phyloP scores from a whole-genome alignment of 805 yeast species.

The Candida tammaniensis region DNA sequence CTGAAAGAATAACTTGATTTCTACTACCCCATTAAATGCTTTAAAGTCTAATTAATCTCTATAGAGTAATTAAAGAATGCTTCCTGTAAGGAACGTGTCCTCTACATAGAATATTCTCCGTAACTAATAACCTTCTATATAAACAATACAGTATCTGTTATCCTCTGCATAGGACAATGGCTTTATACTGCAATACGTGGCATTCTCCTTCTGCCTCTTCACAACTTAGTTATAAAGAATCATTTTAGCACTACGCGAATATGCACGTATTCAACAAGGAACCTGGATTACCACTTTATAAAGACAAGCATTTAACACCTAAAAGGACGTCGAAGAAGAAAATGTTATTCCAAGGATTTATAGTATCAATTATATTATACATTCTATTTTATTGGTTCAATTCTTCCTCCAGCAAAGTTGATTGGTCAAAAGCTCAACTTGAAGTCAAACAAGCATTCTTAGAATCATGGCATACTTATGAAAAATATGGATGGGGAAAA shows the following conservation, averaged over 20 bases:
- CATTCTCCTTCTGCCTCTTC: too few relatives aligned
- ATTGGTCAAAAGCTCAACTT: slow-evolving; percentile 50
- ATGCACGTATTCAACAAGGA: slow-evolving; percentile 8
- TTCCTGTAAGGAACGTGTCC: too few relatives aligned
- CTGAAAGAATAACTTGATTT: too few relatives aligned
- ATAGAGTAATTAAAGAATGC: too few relatives aligned
- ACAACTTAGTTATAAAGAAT: too few relatives aligned
- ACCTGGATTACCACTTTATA: slow-evolving; percentile 29
- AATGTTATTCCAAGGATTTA: slow-evolving; percentile 45
- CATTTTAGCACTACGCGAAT: slow-evolving; percentile 1
- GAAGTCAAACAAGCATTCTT: slow-evolving; percentile 67
- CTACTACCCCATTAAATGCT: too few relatives aligned
- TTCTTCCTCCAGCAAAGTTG: slow-evolving; percentile 1
- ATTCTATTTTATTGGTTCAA: slow-evolving; percentile 25
- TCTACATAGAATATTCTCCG: too few relatives aligned
- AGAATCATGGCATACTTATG: slow-evolving; percentile 77
- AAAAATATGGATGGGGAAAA: slow-evolving; percentile 75
- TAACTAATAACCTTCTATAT: too few relatives aligned
- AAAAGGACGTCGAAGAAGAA: slow-evolving; percentile 13
- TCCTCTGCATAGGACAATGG: too few relatives aligned
- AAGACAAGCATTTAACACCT: slow-evolving; percentile 23
- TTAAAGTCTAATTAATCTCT: too few relatives aligned
- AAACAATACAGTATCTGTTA: too few relatives aligned
- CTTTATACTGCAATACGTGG: too few relatives aligned
- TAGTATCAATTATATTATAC: slow-evolving; percentile 41